These are phyloP conservation scores for Candolleomyces eurysporus DNA, from an alignment of 768 basidiomycete species.

Conservation along the genomic window DNA sequence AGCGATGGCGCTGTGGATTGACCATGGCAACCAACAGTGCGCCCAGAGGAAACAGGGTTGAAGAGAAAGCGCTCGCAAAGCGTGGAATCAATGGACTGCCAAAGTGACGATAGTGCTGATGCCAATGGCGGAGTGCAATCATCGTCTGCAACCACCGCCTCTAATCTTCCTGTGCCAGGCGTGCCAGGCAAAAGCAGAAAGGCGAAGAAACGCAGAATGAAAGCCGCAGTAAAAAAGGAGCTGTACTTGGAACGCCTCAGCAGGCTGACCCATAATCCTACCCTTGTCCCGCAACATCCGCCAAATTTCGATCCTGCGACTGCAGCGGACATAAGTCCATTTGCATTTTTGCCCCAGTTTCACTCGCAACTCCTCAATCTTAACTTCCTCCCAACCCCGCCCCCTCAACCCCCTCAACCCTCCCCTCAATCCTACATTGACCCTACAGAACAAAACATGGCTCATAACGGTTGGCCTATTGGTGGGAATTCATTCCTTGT, in stretches of 20 bases:
- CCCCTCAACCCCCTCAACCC: not conserved
- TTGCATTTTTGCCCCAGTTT: not conserved
- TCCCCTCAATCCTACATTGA: no score
- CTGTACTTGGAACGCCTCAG: slow-evolving; percentile 14
- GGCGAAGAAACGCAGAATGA: slow-evolving; percentile 38
- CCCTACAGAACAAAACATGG: no score
- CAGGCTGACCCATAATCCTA: not conserved
- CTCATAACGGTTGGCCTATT: no score
- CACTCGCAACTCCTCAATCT: slow-evolving; percentile 1
- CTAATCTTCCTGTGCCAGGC: not conserved
- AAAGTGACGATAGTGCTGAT: not conserved
- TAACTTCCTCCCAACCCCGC: slow-evolving; percentile 3
- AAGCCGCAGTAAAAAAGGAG: slow-evolving; percentile 31
- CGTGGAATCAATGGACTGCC: not conserved
- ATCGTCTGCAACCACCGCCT: not conserved
- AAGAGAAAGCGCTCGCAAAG: not conserved
- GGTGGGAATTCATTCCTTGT: not conserved
- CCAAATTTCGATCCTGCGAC: not conserved
- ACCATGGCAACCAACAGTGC: not conserved
- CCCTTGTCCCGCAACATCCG: slow-evolving; percentile 1
- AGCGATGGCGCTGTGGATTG: not conserved
- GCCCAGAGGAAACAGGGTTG: not conserved
- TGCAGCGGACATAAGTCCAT: not conserved
- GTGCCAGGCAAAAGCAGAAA: slow-evolving; percentile 31
- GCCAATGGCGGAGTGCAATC: not conserved